Evolutionary conservation across 768 basidiomycete genomes (phyloP), one percentile per base, ranked within the genome.

Genomic region (Pisolithus microcarpus): DNA sequence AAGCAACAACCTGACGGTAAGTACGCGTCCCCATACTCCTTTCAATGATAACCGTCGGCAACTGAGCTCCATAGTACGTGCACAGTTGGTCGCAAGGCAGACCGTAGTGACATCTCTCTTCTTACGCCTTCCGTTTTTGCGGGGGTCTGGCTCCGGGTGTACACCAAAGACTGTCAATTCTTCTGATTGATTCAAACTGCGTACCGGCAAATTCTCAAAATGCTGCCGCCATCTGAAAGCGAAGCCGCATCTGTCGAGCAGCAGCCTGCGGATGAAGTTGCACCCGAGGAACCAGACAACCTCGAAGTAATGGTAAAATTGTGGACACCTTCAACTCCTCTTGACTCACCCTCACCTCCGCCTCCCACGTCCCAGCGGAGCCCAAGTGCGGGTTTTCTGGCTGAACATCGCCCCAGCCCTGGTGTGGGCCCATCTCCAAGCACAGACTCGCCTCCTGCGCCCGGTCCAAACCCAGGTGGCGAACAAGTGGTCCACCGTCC

Each of bases 101-200:
- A 66, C 21, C 66, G 64, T 1, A 84, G 82, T 38, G 81, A 81
- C 30, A 78, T 85, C 48, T 87, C 85, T 3, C 74, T 74, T 23
- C 62, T 87, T 19, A 79, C 81, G 70, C 90, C 90, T 0, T 55
- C 63, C 0, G 65, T 61, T n/a, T 88, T 87, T 54, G 84, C 76
- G 0, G 90, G 91, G 63, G 70, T 82, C n/a, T 72, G 80, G 38
- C 63, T 90, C 37, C 73, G 85, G 13, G 68, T 90, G 5, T 91
- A 80, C 59, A 84, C 87, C 42, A 81, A 83, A 61, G 78, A 85
- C n/a, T 60, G 53, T 1, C 56, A 57, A 30, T 83, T 77, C 59
- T 75, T 75, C 38, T 79, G 80, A 2, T 66, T 87, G 9, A 74
- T 91, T 3, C 87, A 90, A 59, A 75, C 74, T 0, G 89, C 81